Percentiles rank a stretch among this genome's conserved stretches.
Conservation (phyloP, 2,329 filamentous ascomycete species). For the Ascochyta viciae-villosae region DNA sequence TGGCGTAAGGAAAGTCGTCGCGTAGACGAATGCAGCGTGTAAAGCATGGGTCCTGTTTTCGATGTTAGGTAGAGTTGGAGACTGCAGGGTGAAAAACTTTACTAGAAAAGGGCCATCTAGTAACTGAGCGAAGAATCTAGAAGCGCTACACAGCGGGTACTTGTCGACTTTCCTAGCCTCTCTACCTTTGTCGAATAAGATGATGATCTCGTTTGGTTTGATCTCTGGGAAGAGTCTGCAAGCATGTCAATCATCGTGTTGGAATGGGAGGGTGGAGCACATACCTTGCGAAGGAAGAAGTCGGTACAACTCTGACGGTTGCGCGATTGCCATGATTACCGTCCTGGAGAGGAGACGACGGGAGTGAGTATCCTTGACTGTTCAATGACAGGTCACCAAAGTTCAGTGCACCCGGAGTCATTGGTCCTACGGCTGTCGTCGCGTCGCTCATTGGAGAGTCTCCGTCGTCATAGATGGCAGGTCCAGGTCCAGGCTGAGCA, state of each 20-base stretch:
- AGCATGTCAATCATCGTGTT: neutral
- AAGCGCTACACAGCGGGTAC: conserved; percentile 23
- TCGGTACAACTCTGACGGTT: conserved; percentile 11
- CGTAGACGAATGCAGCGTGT: conserved; percentile 25
- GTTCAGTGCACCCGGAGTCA: conserved; percentile 21
- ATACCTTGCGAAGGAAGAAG: conserved; percentile 16
- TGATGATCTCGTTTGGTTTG: conserved; percentile 20
- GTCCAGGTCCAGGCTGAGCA: neutral
- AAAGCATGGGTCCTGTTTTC: neutral
- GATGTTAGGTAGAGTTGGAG: neutral
- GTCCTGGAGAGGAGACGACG: neutral
- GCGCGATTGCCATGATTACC: conserved; percentile 7
- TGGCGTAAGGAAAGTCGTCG: conserved; percentile 30
- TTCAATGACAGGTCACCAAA: conserved; percentile 24
- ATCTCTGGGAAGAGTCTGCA: conserved; percentile 19
- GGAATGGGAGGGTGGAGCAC: neutral
- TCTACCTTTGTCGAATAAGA: conserved; percentile 28
- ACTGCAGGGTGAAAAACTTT: neutral
- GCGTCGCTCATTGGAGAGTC: conserved; percentile 2
- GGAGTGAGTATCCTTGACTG: neutral
- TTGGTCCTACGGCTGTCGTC: neutral
- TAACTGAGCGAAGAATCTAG: conserved; percentile 22
- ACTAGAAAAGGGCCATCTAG: conserved; percentile 22
- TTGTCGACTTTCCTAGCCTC: conserved; percentile 24
- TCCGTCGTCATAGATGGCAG: conserved; percentile 9